These are phyloP conservation scores for Monosporascus sp. DNA, from an alignment of 2,329 filamentous ascomycete genomes.

Conservation along the genomic window DNA sequence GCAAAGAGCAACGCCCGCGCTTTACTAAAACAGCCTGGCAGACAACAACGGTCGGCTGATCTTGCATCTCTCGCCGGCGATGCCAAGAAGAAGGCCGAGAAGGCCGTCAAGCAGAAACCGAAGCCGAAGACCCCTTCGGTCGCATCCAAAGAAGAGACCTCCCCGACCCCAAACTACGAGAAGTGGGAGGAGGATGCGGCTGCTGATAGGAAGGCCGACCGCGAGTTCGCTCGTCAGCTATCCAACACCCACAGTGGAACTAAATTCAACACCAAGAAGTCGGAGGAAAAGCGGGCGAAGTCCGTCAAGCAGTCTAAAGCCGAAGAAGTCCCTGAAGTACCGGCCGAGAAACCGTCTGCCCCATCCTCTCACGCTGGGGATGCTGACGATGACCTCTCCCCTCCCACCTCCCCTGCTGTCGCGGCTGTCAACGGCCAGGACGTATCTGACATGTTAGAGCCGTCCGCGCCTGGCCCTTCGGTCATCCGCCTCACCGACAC, in stretches of 20 bases:
- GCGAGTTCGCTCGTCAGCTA: constrained; percentile 71
- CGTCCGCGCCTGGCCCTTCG: constrained; percentile 60
- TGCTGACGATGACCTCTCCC: constrained; percentile 76
- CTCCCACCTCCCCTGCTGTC: constrained; percentile 60
- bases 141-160: constrained; percentile 23
- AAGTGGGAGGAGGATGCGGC: constrained; percentile 47
- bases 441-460: constrained; percentile 89
- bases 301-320: constrained; percentile 66
- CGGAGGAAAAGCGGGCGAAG: constrained; percentile 61
- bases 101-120: constrained; percentile 28
- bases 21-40: constrained; percentile 16
- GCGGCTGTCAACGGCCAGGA: constrained; percentile 57
- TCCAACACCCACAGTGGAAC: constrained; percentile 66
- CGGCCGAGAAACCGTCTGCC: constrained; percentile 48
- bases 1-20: constrained; percentile 13
- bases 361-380: constrained; percentile 70
- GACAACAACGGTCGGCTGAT: constrained; percentile 16
- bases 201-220: constrained; percentile 53
- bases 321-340: constrained; percentile 43
- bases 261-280: constrained; percentile 49
- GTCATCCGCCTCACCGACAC: constrained; percentile 73
- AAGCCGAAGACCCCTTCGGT: constrained; percentile 30
- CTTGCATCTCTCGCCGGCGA: constrained; percentile 25
- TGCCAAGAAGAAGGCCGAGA: constrained; percentile 34
- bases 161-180: constrained; percentile 33